Evolutionary conservation across 2,329 filamentous ascomycete genomes (phyloP), one percentile per base, ranked within the genome.

Genomic region (Myriosclerotinia scirpicola): DNA sequence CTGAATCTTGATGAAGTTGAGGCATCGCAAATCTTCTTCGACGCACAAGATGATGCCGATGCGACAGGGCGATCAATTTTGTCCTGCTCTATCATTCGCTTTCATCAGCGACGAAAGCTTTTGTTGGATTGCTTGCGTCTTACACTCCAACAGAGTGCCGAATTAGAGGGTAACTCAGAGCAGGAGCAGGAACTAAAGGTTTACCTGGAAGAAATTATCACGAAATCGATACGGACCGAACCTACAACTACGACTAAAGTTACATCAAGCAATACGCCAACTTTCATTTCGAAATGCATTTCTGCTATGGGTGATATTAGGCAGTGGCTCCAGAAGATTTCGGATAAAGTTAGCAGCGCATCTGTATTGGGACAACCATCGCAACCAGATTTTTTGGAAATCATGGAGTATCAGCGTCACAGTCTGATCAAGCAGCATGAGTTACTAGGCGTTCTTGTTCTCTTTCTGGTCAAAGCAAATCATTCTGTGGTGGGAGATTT

Each of bases 341-440:
- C 84, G 11, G 93, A 97, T 72, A 90, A 90, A 73, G 81, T 91
- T 50, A 88, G 91, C 66, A 90, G 91, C 65, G 87, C 88, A 11
- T 85, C 89, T 40, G 85, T 96, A 3, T 83, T 97, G 15, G 90
- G 91, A 5, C 87, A 90, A 70, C 81, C 81, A 8, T 82, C 84
- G 6, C 77, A 78, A 54, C 82, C 84, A 12, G 90, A 93, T 71
- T 83, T 89, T 66, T 83, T 89, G 71, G 91, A 96, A 75, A 90
- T 89, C 4, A 85, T 96, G 69, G 89, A 93, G 72, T 91, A 91
- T 73, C 91, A 96, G 73, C 87, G 90, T 54, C 81, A 86, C 71
- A 96, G 92, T 74, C 83, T 99, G 62, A 87, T 90, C 30, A 89
- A 92, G 74, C 94, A 99, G 77, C 96, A 99, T 76, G 94, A 99